These are phyloP conservation scores for Mycoemilia scoparia DNA, from an alignment of 192 early-diverging fungal species.

Conservation along the genomic window DNA sequence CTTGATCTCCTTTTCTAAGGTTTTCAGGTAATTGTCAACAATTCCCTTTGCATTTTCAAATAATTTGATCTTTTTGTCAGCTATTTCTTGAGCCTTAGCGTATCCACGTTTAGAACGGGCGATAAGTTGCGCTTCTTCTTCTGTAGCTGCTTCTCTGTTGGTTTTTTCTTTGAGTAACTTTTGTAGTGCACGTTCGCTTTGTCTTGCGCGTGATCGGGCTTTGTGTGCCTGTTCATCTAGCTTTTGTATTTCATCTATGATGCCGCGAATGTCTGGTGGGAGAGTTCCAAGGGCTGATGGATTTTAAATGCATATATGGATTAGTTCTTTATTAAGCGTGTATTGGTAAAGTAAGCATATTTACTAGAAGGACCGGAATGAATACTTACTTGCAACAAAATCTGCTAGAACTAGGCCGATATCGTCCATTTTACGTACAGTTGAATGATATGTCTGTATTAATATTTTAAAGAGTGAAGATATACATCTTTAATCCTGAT, in stretches of 20 bases:
- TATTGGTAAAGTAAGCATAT: too few relatives aligned
- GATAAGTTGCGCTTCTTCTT: slow-evolving; percentile 9
- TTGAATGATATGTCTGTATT: not conserved
- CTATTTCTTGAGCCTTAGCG: slow-evolving; percentile 4
- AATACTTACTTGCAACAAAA: slow-evolving; percentile 28
- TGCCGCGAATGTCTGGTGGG: slow-evolving; percentile 22
- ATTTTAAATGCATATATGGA: too few relatives aligned
- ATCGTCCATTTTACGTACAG: slow-evolving; percentile 15
- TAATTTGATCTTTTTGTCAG: slow-evolving; percentile 20
- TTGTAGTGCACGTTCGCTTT: slow-evolving; percentile 13
- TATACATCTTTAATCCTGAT: too few relatives aligned
- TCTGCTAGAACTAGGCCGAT: slow-evolving; percentile 24
- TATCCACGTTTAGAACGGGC: slow-evolving; percentile 10
- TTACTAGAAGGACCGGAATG: too few relatives aligned
- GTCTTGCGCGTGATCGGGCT: slow-evolving; percentile 6
- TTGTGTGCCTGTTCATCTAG: slow-evolving; percentile 25
- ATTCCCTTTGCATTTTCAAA: slow-evolving; percentile 21
- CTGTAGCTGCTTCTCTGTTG: slow-evolving; percentile 7
- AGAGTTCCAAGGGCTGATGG: slow-evolving; percentile 30
- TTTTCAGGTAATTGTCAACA: slow-evolving; percentile 19
- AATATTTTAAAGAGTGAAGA: too few relatives aligned
- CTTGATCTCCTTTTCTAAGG: slow-evolving; percentile 22
- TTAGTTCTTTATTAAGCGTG: too few relatives aligned
- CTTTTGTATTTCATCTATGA: slow-evolving; percentile 24
- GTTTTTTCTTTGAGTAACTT: slow-evolving; percentile 7